These are phyloP conservation scores for Candida verbasci DNA, from an alignment of 805 yeast species.

Conservation along the genomic window DNA sequence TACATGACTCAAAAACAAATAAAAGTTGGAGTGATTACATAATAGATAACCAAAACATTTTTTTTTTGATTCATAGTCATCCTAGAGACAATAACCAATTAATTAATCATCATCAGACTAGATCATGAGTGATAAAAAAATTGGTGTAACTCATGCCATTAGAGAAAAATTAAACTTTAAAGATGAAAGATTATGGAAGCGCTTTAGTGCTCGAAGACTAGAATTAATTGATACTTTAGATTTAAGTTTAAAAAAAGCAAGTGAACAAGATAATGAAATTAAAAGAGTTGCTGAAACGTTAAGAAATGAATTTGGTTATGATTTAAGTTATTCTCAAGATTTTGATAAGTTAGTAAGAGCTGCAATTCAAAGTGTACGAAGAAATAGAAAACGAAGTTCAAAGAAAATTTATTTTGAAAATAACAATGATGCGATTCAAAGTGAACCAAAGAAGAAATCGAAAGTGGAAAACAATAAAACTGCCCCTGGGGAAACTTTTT, in stretches of 20 bases:
- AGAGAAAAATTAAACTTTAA: conserved; percentile 63
- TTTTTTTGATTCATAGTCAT: conserved; percentile 4
- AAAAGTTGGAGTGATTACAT: no score
- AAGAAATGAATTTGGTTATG: conserved; percentile 73
- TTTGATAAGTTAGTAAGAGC: conserved; percentile 89
- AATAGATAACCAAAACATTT: no score
- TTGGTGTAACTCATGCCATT: conserved; percentile 56
- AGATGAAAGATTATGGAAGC: conserved; percentile 84
- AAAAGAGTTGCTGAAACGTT: conserved; percentile 71
- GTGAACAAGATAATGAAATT: conserved; percentile 87
- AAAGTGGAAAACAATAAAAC: background rate
- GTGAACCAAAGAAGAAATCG: background rate
- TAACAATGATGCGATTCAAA: background rate
- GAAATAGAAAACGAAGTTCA: conserved; percentile 73
- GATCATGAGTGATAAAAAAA: conserved; percentile 20
- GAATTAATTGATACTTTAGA: conserved; percentile 79
- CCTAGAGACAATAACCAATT: no score
- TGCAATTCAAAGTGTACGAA: conserved; percentile 87
- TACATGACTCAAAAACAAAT: background rate
- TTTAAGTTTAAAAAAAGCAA: conserved; percentile 68
- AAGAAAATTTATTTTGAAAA: conserved; percentile 13
- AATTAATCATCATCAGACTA: background rate
- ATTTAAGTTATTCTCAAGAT: conserved; percentile 54
- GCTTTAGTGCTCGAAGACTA: conserved; percentile 83
- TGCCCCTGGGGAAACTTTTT: conserved; percentile 19